A percentile compares a stretch with the other conserved stretches of the same genome.
Evolutionary conservation across 75 land plant species (phyloP).

Genomic region (Pinus taeda): DNA sequence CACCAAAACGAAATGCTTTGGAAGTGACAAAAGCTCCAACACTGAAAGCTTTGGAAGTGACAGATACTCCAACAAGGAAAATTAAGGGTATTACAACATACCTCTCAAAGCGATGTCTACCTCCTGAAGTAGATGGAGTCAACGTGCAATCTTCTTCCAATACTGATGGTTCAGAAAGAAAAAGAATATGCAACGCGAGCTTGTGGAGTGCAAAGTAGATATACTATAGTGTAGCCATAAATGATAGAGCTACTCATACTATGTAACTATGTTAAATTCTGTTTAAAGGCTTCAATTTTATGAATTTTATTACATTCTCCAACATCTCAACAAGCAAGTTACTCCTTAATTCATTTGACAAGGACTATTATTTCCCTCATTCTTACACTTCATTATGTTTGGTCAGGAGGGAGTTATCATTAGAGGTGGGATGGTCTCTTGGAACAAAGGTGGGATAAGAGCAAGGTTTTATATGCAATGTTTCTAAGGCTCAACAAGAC

Average conservation of each 20-base stretch:
- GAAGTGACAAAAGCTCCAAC: not conserved
- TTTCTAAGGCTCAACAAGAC: no score
- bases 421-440: no score
- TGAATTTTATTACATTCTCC: no score
- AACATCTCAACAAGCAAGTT: no score
- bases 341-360: no score
- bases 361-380: no score
- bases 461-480: no score
- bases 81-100: not conserved
- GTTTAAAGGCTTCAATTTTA: no score
- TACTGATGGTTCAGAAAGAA: not conserved
- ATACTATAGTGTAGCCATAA: not conserved
- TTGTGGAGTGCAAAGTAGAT: not conserved
- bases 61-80: constrained; percentile 3
- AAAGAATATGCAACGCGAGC: not conserved
- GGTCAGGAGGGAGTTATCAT: no score
- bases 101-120: constrained; percentile 4
- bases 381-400: no score
- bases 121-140: not conserved
- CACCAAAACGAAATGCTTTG: not conserved
- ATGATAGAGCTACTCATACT: not conserved
- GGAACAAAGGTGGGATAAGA: no score
- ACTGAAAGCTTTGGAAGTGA: not conserved
- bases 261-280: no score
- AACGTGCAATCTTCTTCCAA: not conserved